Conservation (phyloP, 306 rosid species). For the Malus domestica region DNA sequence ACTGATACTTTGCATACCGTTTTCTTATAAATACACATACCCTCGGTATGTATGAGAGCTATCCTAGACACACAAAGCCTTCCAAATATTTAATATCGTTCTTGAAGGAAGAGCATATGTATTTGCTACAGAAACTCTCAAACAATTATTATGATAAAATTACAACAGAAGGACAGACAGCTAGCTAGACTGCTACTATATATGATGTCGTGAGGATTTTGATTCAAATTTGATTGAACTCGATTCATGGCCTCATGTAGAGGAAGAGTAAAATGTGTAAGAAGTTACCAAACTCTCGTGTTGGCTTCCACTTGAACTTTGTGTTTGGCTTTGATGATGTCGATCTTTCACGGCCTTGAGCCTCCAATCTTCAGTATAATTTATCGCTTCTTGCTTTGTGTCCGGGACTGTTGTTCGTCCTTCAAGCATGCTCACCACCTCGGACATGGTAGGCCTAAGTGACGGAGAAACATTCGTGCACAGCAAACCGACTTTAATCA, state of each 20-base stretch:
- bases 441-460: conserved; percentile 55
- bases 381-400: conserved; percentile 28
- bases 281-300: conserved; percentile 21
- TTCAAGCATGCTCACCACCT: conserved; percentile 57
- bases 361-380: conserved; percentile 35
- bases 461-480: conserved; percentile 51
- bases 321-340: conserved; percentile 15
- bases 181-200: too few relatives aligned
- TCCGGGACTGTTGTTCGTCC: conserved; percentile 39
- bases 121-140: too few relatives aligned
- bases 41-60: too few relatives aligned
- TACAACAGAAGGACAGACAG: too few relatives aligned
- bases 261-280: conserved; percentile 25
- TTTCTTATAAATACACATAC: too few relatives aligned
- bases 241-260: conserved; percentile 23
- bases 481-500: conserved; percentile 40
- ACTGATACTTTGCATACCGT: too few relatives aligned
- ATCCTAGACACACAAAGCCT: too few relatives aligned
- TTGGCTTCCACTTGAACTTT: conserved; percentile 30
- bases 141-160: too few relatives aligned
- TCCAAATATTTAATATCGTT: too few relatives aligned
- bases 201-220: background rate
- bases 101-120: too few relatives aligned
- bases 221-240: conserved; percentile 14
- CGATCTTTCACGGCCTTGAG: conserved; percentile 65